phyloP scores from a whole-genome alignment of 208 protist species.

The Porcisia deanei region DNA sequence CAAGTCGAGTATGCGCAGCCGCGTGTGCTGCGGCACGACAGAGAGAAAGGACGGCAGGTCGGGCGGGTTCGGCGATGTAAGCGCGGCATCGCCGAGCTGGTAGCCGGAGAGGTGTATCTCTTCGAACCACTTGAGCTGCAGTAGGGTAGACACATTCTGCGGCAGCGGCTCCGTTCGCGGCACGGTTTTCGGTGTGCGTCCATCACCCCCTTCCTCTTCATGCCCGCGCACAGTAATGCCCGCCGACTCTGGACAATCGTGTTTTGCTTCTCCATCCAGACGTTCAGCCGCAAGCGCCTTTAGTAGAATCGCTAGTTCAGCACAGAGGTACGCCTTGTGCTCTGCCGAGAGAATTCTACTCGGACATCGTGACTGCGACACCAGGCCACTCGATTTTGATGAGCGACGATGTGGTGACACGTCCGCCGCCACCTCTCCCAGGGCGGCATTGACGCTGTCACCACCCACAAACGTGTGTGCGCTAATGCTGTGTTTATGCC shows the following conservation, averaged over 20 bases:
- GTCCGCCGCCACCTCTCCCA: neutral
- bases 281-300: slow-evolving; percentile 1
- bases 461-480: neutral
- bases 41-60: slow-evolving; percentile 24
- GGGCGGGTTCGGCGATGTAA: neutral
- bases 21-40: slow-evolving; percentile 32
- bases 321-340: neutral
- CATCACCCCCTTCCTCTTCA: neutral
- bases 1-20: slow-evolving; percentile 49
- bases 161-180: neutral
- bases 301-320: neutral
- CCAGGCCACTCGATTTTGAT: neutral
- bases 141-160: neutral
- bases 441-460: neutral
- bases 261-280: neutral
- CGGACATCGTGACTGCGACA: neutral
- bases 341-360: neutral
- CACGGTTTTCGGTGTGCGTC: neutral
- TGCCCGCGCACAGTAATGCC: neutral
- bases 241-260: neutral
- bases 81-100: slow-evolving; percentile 17
- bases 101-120: slow-evolving; percentile 22
- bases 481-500: slow-evolving; percentile 9
- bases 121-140: slow-evolving; percentile 18
- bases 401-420: neutral